phyloP scores from a whole-genome alignment of 805 yeast genomes.

The Komagataella pastoris region DNA sequence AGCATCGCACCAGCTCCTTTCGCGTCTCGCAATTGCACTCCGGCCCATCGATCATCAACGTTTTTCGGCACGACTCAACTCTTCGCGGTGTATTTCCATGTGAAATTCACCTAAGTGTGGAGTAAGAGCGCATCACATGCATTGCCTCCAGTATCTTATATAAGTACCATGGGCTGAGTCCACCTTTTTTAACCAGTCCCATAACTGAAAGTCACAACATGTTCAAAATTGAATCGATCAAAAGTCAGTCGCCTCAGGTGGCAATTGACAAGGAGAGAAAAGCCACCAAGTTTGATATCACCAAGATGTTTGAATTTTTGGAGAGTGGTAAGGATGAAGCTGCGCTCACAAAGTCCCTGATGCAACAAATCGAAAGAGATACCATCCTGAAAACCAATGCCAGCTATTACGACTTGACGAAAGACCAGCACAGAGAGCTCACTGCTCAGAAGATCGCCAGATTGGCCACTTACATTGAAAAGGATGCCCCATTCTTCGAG shows the following conservation, averaged over 20 bases:
- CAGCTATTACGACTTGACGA: constrained; percentile 42
- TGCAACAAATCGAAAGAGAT: constrained; percentile 53
- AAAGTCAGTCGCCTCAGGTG: constrained; percentile 20
- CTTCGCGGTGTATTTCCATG: not conserved
- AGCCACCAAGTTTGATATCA: constrained; percentile 24
- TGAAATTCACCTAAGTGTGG: not conserved
- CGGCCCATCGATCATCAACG: not conserved
- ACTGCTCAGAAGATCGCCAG: constrained; percentile 52
- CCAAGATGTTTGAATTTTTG: constrained; percentile 39
- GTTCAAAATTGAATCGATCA: constrained; percentile 16
- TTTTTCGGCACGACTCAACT: not conserved
- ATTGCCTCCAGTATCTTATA: not conserved
- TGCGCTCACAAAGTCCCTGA: constrained; percentile 29
- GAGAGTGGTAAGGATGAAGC: constrained; percentile 37
- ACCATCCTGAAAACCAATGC: constrained; percentile 45
- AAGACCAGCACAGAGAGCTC: constrained; percentile 41
- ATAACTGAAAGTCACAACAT: constrained; percentile 8
- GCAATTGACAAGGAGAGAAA: constrained; percentile 31
- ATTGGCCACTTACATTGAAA: constrained; percentile 44
- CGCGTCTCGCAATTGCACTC: not conserved
- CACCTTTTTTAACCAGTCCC: not conserved
- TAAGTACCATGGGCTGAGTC: not conserved
- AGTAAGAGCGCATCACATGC: not conserved
- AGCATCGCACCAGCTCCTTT: not conserved
- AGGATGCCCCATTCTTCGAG: constrained; percentile 22